These are phyloP conservation scores for Fusarium sp. DNA, from an alignment of 2,329 filamentous ascomycete species.

Conservation along the genomic window DNA sequence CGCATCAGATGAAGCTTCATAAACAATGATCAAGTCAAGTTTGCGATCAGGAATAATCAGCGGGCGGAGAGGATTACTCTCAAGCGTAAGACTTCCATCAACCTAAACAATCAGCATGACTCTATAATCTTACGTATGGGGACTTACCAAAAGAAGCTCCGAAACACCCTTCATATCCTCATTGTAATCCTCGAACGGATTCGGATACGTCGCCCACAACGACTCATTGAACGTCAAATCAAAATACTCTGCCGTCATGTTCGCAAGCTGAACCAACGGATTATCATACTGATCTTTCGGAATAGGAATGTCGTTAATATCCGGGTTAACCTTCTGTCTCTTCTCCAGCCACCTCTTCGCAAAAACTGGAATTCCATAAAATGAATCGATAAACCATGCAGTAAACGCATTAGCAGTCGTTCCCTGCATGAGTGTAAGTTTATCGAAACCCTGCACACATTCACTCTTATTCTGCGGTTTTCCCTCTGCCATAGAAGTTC, in stretches of 20 bases:
- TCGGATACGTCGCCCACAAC: constrained; percentile 45
- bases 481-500: constrained; percentile 43
- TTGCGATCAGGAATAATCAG: constrained; percentile 43
- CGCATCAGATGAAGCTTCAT: constrained; percentile 44
- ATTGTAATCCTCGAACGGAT: constrained; percentile 45
- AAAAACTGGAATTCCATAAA: constrained; percentile 41
- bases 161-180: constrained; percentile 38
- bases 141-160: constrained; percentile 41
- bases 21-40: constrained; percentile 46
- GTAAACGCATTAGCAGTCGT: constrained; percentile 43
- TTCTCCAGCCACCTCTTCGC: constrained; percentile 30
- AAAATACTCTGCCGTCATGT: constrained; percentile 38
- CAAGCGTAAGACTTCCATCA: constrained; percentile 46
- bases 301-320: constrained; percentile 34
- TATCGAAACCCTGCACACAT: constrained; percentile 47
- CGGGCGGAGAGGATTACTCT: constrained; percentile 44
- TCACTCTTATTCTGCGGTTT: constrained; percentile 37
- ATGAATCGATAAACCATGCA: constrained; percentile 41
- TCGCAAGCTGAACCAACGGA: constrained; percentile 37
- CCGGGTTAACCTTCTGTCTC: constrained; percentile 9
- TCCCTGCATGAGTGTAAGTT: constrained; percentile 45
- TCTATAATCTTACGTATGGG: too few species aligned
- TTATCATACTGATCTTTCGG: constrained; percentile 29
- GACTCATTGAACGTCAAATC: constrained; percentile 45
- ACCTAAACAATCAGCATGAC: constrained; percentile 12